Evolutionary conservation across 2,329 filamentous ascomycete genomes (phyloP).

Genomic region (Ophiostoma ips): DNA sequence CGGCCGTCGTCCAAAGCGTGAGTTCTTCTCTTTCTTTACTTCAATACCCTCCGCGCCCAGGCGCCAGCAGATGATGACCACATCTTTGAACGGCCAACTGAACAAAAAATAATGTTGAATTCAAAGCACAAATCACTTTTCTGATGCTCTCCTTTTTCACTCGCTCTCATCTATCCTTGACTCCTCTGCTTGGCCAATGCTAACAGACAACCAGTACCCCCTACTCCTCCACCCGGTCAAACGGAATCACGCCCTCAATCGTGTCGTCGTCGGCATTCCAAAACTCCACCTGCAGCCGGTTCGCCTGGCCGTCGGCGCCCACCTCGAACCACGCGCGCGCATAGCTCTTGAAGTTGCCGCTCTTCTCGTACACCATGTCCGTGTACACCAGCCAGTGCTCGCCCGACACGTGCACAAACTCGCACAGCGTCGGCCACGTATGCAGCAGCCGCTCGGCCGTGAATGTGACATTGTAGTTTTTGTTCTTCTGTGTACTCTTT

Average conservation of each 20-base stretch:
- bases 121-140: constrained; percentile 29
- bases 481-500: neutral
- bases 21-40: constrained; percentile 9
- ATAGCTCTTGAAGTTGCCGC: constrained; percentile 16
- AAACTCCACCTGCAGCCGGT: constrained; percentile 21
- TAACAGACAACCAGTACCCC: neutral
- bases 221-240: constrained; percentile 14
- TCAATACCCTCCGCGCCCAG: neutral
- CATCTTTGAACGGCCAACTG: constrained; percentile 50
- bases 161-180: neutral
- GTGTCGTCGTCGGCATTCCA: constrained; percentile 9
- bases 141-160: neutral
- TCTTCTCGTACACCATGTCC: constrained; percentile 16
- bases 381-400: constrained; percentile 23
- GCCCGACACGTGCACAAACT: constrained; percentile 23
- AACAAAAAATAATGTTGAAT: constrained; percentile 27
- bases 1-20: neutral
- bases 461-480: constrained; percentile 5
- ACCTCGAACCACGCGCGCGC: constrained; percentile 21
- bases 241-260: constrained; percentile 20
- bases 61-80: constrained; percentile 36
- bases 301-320: constrained; percentile 18
- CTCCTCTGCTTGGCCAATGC: neutral
- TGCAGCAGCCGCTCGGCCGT: constrained; percentile 17
- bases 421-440: constrained; percentile 21